A percentile compares a stretch with the other conserved stretches of the same genome.
Conservation (phyloP, 2,329 filamentous ascomycete genomes). For the Fusarium subglutinans region DNA sequence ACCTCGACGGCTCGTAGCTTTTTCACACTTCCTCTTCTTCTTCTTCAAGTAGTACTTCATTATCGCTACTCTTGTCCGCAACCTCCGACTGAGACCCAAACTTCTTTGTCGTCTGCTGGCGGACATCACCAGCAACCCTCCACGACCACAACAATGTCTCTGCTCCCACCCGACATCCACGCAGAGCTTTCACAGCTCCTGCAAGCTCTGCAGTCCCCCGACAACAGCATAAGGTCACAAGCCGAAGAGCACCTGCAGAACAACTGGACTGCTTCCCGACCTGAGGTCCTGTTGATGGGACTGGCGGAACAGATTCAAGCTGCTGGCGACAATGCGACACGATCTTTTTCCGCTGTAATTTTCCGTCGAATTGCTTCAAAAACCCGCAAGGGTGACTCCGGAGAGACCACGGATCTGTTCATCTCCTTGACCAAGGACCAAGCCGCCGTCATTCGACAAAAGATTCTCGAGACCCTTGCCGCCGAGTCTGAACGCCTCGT, state of each 20-base stretch:
- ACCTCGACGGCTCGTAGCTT: constrained; percentile 35
- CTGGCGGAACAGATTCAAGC: constrained; percentile 89
- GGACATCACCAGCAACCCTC: constrained; percentile 42
- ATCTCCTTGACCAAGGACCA: constrained; percentile 79
- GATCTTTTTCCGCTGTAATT: constrained; percentile 91
- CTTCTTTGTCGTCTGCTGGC: constrained; percentile 42
- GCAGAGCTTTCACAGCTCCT: constrained; percentile 86
- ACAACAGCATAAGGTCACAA: constrained; percentile 85
- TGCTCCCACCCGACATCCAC: constrained; percentile 85
- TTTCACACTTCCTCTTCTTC: not conserved
- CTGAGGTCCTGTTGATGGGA: constrained; percentile 92
- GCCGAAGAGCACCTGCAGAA: constrained; percentile 91
- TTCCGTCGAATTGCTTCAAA: constrained; percentile 95
- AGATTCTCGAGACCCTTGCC: constrained; percentile 80
- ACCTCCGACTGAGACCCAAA: constrained; percentile 19
- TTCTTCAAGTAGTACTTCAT: not conserved
- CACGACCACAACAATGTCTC: constrained; percentile 70
- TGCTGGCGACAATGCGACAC: constrained; percentile 79
- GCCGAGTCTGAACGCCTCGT: constrained; percentile 78
- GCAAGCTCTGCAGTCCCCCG: constrained; percentile 85
- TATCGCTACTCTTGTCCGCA: constrained; percentile 1
- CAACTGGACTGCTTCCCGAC: constrained; percentile 85
- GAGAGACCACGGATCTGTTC: constrained; percentile 84
- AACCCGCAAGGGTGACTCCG: constrained; percentile 77
- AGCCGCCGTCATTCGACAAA: constrained; percentile 81